phyloP scores from a whole-genome alignment of 2,329 filamentous ascomycete genomes.

The Didymella lethalis region DNA sequence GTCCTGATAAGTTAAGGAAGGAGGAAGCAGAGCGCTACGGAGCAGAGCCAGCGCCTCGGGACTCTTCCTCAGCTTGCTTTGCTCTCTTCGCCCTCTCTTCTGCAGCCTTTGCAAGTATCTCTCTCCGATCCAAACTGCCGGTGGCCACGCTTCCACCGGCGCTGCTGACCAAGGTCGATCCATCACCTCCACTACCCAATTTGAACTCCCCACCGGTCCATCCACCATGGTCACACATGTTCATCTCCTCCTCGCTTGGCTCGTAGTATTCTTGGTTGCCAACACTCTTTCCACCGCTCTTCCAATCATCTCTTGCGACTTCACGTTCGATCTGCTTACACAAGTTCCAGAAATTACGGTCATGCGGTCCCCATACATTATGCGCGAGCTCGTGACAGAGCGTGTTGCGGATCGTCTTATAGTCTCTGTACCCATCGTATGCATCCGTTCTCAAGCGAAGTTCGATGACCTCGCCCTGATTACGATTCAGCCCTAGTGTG shows the following conservation, averaged over 20 bases:
- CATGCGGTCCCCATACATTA: conserved; percentile 85
- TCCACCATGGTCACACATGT: conserved; percentile 52
- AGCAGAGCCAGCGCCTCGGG: conserved; percentile 31
- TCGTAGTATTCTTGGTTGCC: conserved; percentile 47
- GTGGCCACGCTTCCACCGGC: conserved; percentile 37
- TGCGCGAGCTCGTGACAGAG: conserved; percentile 95
- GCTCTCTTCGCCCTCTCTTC: conserved; percentile 69
- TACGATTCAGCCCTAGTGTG: conserved; percentile 86
- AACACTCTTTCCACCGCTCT: conserved; percentile 64
- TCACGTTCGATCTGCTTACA: conserved; percentile 87
- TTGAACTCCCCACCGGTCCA: conserved; percentile 54
- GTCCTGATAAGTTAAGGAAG: too few species aligned
- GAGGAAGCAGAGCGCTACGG: neutral
- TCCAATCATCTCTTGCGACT: conserved; percentile 83
- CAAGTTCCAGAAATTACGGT: conserved; percentile 87
- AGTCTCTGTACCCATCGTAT: conserved; percentile 92
- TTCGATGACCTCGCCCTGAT: conserved; percentile 89
- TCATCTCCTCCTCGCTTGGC: conserved; percentile 40
- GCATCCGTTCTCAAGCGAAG: conserved; percentile 89
- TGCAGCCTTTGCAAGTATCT: conserved; percentile 76
- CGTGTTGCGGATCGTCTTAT: conserved; percentile 88
- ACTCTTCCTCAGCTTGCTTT: conserved; percentile 52
- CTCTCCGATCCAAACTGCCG: conserved; percentile 70
- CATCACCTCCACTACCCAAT: conserved; percentile 35
- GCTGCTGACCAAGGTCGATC: conserved; percentile 33